Evolutionary conservation across 768 basidiomycete genomes (phyloP).

Genomic region (Leccinum barrowsii): DNA sequence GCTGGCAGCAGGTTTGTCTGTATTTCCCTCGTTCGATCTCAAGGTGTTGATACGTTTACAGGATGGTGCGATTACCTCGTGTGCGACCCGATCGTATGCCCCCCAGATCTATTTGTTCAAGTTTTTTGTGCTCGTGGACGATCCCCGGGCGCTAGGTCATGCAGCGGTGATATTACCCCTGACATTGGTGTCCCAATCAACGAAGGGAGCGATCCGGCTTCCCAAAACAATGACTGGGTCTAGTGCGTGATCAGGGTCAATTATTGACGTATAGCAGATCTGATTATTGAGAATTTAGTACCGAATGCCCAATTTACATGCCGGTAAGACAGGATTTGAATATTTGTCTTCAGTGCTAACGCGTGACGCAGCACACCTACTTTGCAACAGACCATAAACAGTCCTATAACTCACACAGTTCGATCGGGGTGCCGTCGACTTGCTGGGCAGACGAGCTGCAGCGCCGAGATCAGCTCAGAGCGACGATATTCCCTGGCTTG

Average conservation of each 20-base stretch:
- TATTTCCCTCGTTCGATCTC: not conserved
- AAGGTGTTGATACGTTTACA: conserved; percentile 13
- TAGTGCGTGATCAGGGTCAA: conserved; percentile 34
- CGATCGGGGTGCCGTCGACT: conserved; percentile 11
- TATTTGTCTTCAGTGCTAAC: conserved; percentile 1
- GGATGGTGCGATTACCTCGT: conserved; percentile 49
- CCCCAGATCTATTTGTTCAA: conserved; percentile 35
- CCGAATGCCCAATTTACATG: conserved; percentile 46
- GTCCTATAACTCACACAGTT: conserved; percentile 29
- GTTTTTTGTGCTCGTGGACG: conserved; percentile 27
- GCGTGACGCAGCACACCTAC: conserved; percentile 37
- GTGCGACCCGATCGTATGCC: conserved; percentile 43
- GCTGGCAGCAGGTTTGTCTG: conserved; percentile 33
- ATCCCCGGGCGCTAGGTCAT: not conserved
- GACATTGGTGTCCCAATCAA: conserved; percentile 33
- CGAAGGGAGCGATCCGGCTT: conserved; percentile 42
- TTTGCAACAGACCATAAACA: conserved; percentile 52
- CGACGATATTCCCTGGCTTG: conserved; percentile 41
- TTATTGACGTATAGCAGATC: not conserved
- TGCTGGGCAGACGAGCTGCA: conserved; percentile 40
- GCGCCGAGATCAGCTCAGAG: conserved; percentile 36
- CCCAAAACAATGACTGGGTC: conserved; percentile 35
- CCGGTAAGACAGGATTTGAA: conserved; percentile 30
- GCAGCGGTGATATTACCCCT: not conserved
- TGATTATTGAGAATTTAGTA: conserved; percentile 25